These are phyloP conservation scores for Plectosphaerella sp. DNA, from an alignment of 2,329 filamentous ascomycete species.

Conservation along the genomic window DNA sequence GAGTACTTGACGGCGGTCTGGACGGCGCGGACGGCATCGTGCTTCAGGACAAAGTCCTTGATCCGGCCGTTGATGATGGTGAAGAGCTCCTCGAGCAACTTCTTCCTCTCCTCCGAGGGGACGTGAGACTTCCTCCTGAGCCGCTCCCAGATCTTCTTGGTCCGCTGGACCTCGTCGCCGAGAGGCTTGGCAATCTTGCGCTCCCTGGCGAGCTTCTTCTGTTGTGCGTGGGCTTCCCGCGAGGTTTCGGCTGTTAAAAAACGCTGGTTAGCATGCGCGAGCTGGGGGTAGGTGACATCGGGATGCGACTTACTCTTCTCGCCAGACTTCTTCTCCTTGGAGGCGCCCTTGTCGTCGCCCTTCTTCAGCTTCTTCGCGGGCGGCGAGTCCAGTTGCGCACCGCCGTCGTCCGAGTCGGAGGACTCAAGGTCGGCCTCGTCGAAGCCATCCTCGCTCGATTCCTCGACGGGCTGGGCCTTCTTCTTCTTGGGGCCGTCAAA, in stretches of 20 bases:
- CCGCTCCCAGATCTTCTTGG: constrained; percentile 97
- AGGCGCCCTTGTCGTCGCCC: constrained; percentile 12
- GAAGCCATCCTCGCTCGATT: constrained; percentile 21
- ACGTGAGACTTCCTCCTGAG: constrained; percentile 91
- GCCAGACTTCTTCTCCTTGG: constrained; percentile 27
- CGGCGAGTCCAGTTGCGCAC: constrained; percentile 36
- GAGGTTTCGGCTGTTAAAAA: constrained; percentile 32
- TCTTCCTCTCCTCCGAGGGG: constrained; percentile 79
- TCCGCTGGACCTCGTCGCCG: constrained; percentile 79
- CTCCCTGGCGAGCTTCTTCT: constrained; percentile 82
- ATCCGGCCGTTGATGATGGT: constrained; percentile 85
- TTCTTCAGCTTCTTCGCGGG: constrained; percentile 26
- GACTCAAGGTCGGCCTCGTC: constrained; percentile 30
- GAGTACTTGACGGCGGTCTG: constrained; percentile 97
- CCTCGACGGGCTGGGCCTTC: constrained; percentile 25
- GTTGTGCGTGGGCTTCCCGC: constrained; percentile 86
- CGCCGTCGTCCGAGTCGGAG: constrained; percentile 51
- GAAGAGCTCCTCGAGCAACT: constrained; percentile 85
- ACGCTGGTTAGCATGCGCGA: not conserved
- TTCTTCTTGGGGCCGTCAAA: constrained; percentile 25
- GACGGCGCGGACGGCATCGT: constrained; percentile 93
- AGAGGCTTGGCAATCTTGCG: constrained; percentile 91
- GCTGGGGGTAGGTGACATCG: not conserved
- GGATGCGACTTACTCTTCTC: constrained; percentile 32
- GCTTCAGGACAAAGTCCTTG: constrained; percentile 96